These are phyloP conservation scores for Kuraishia hungarica DNA, from an alignment of 805 yeast species.

Conservation along the genomic window DNA sequence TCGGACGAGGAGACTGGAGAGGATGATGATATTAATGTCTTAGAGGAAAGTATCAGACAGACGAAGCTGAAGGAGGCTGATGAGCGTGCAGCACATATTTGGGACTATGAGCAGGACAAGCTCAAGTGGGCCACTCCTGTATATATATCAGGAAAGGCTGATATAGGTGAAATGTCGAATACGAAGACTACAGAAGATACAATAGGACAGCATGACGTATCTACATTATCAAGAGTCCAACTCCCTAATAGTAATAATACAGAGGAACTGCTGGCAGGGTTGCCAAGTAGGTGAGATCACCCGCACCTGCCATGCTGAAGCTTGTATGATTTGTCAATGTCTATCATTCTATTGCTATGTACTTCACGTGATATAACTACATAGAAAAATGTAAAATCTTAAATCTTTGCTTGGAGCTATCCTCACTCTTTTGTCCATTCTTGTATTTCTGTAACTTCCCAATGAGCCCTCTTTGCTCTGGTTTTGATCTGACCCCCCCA, in stretches of 20 bases:
- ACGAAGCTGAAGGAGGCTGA: slow-evolving; percentile 24
- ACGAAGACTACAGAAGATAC: too few species aligned
- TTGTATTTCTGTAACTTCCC: slow-evolving; percentile 7
- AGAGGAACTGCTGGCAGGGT: slow-evolving; percentile 19
- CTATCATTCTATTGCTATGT: background rate
- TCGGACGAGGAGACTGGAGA: background rate
- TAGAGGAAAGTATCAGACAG: slow-evolving; percentile 24
- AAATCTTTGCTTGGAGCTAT: background rate
- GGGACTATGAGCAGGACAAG: slow-evolving; percentile 55
- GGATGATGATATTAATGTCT: slow-evolving; percentile 24
- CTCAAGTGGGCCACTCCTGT: slow-evolving; percentile 41
- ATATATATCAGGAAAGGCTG: slow-evolving; percentile 12
- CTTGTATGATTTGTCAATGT: background rate
- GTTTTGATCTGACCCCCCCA: slow-evolving; percentile 8
- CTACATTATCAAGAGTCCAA: slow-evolving; percentile 14
- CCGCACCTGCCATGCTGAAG: background rate
- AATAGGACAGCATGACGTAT: too few species aligned
- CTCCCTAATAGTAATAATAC: slow-evolving; percentile 20
- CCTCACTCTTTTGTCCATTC: slow-evolving; percentile 6
- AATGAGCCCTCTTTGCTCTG: slow-evolving; percentile 8
- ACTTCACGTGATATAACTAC: background rate
- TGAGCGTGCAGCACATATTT: slow-evolving; percentile 28
- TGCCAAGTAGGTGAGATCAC: slow-evolving; percentile 8
- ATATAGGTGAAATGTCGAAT: background rate
- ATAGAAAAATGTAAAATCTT: background rate